These are phyloP conservation scores for Boletus edulis DNA, from an alignment of 768 basidiomycete genomes.

Conservation along the genomic window DNA sequence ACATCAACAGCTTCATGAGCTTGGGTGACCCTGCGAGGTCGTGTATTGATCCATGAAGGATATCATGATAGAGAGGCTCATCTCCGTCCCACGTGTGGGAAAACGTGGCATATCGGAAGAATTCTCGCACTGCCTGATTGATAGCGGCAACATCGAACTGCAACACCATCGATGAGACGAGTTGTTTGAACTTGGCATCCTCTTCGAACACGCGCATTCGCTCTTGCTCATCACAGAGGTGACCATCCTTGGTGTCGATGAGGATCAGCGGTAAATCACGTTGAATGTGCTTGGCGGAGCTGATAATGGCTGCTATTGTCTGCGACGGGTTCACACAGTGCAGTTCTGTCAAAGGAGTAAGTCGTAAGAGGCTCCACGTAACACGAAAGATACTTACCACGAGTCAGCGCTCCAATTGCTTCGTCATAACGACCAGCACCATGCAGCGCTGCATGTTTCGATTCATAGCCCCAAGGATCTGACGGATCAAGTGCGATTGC, in stretches of 20 bases:
- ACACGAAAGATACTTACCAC: conserved; percentile 2
- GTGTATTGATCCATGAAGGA: conserved; percentile 13
- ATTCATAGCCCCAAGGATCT: conserved; percentile 6
- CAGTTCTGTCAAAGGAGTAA: neutral
- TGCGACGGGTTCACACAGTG: conserved; percentile 7
- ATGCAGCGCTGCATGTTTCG: conserved; percentile 12
- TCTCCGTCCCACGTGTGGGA: conserved; percentile 23
- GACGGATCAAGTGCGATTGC: conserved; percentile 12
- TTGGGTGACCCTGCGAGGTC: conserved; percentile 2
- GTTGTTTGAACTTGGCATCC: conserved; percentile 9
- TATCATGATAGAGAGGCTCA: conserved; percentile 16
- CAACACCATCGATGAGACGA: conserved; percentile 13
- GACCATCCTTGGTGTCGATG: conserved; percentile 13
- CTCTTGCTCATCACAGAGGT: conserved; percentile 10
- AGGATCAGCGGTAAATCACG: conserved; percentile 11
- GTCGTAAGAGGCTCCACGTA: neutral
- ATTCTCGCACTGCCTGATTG: conserved; percentile 3
- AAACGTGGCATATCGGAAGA: conserved; percentile 20
- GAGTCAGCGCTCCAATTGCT: conserved; percentile 10
- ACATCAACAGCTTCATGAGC: conserved; percentile 14
- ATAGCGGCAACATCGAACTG: neutral
- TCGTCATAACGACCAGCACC: conserved; percentile 14
- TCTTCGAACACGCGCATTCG: conserved; percentile 7
- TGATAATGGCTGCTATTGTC: neutral
- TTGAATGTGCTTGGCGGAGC: neutral